Percentiles rank a stretch among this genome's conserved stretches.
phyloP scores from a whole-genome alignment of 495 filamentous ascomycete genomes.

The Rhypophila decipiens region DNA sequence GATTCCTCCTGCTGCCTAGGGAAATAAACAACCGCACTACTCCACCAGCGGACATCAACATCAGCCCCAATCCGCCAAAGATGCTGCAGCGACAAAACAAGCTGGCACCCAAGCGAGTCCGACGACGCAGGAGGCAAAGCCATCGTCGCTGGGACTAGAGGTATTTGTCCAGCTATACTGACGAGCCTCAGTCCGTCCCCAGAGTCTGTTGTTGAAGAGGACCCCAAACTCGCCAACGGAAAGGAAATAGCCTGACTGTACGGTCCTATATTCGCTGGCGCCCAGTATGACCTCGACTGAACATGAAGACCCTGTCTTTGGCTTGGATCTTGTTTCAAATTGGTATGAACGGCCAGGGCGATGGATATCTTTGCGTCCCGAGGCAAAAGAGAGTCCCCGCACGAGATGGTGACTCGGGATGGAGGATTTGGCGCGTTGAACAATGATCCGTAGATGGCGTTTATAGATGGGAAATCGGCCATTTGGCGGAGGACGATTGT shows the following conservation, averaged over 20 bases:
- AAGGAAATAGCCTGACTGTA: slow-evolving; percentile 84
- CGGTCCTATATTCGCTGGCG: slow-evolving; percentile 94
- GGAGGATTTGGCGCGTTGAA: slow-evolving; percentile 77
- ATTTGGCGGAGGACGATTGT: slow-evolving; percentile 76
- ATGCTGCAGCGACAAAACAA: slow-evolving; percentile 72
- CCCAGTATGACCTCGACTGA: slow-evolving; percentile 93
- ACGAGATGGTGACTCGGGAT: slow-evolving; percentile 74
- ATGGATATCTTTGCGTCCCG: slow-evolving; percentile 48
- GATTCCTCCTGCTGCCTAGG: slow-evolving; percentile 10
- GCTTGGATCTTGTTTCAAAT: slow-evolving; percentile 9
- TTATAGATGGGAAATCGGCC: slow-evolving; percentile 67
- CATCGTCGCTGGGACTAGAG: slow-evolving; percentile 80
- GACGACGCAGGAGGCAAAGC: slow-evolving; percentile 27
- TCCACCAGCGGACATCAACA: slow-evolving; percentile 67
- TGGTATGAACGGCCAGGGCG: slow-evolving; percentile 30
- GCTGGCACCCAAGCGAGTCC: slow-evolving; percentile 20
- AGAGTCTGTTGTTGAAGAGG: neutral
- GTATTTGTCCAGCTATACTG: slow-evolving; percentile 81
- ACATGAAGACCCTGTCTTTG: slow-evolving; percentile 69
- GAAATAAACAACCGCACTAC: slow-evolving; percentile 67
- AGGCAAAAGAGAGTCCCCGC: slow-evolving; percentile 52
- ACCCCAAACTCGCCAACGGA: slow-evolving; percentile 28
- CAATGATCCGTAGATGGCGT: slow-evolving; percentile 62
- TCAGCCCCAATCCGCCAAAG: slow-evolving; percentile 75
- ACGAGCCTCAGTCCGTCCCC: slow-evolving; percentile 12